Base-by-base conservation (phyloP, 2,329 filamentous ascomycete species). In the Talaromyces sp. region DNA sequence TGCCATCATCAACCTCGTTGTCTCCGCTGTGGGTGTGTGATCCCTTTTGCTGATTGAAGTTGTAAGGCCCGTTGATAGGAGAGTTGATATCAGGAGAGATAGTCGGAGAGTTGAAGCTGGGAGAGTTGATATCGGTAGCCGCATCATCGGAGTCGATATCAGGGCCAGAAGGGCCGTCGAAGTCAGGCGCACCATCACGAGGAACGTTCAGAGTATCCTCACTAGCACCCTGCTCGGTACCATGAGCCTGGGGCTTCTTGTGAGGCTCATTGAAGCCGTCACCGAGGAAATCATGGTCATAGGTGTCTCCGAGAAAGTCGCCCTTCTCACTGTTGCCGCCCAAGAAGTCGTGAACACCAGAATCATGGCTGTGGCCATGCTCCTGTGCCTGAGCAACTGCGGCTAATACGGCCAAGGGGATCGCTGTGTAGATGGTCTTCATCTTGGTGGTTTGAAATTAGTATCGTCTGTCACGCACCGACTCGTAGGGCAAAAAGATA, bases 371-470 rank as follows among this genome's bases (percentile, higher is more conserved):
- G 12, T 54, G 11, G 53, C 57, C 55, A 10, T 66, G 65, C 11
- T 62, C 64, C 58, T 70, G 63, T 3, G 68, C 67, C 52, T 68
- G 68, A 12, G 67, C 70, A 51, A 70, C 67, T 14, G 70, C 69
- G 54, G 68, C 73, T 57, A 75, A 62, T 19, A 75, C 63, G 53
- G 73, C 73, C 19, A 75, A 62, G 5, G 73, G 71, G 51, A 75
- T 70, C 56, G 72, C 72, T 51, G 65, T 69, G 31, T 70, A 65
- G 52, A 75, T 67, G 52, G 68, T 70, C 69, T 75, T 75, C 73
- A 75, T 75, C 38, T 59, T 41, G 21, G 51, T 43, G 52, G 17
- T 29, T 59, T 24, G 31, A 26, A 46, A 43, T 55, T 41, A 56
- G 35, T 63, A 63, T 63, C 59, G 59, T 57, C 38, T 7, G 17